phyloP scores from a whole-genome alignment of 2,329 filamentous ascomycete species.

The Decorospora gaudefroyi region DNA sequence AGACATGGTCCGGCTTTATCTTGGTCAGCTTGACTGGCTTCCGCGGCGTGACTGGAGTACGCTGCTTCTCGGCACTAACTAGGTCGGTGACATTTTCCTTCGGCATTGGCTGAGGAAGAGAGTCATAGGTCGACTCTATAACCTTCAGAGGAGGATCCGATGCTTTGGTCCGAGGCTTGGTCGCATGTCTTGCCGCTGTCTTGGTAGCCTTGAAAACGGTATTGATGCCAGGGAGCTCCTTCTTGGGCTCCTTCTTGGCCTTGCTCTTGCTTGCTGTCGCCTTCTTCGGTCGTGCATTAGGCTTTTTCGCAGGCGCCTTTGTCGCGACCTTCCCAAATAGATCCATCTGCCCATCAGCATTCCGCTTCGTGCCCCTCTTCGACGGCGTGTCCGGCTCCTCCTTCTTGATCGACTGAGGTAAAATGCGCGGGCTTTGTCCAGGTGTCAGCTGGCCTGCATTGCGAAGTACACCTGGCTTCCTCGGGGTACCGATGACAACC shows the following conservation, averaged over 20 bases:
- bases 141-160: conserved; percentile 7
- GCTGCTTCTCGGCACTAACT: conserved; percentile 17
- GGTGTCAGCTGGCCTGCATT: conserved; percentile 45
- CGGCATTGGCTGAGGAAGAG: conserved; percentile 11
- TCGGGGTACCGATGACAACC: conserved; percentile 44
- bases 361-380: conserved; percentile 42
- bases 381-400: conserved; percentile 38
- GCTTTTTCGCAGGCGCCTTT: conserved; percentile 31
- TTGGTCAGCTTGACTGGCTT: conserved; percentile 27
- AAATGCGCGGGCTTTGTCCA: conserved; percentile 42
- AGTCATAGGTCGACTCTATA: conserved; percentile 15
- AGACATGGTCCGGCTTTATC: conserved; percentile 29
- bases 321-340: conserved; percentile 29
- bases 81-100: conserved; percentile 21
- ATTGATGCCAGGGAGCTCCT: conserved; percentile 32
- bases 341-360: conserved; percentile 31
- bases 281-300: conserved; percentile 40
- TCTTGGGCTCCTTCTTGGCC: conserved; percentile 34
- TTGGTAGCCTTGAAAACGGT: conserved; percentile 40
- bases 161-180: conserved; percentile 19
- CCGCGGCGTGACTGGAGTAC: conserved; percentile 26
- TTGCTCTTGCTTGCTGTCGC: conserved; percentile 30
- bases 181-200: conserved; percentile 18
- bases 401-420: conserved; percentile 28
- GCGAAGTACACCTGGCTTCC: conserved; percentile 34